Percentiles rank a stretch among this genome's conserved stretches.
Conservation (phyloP, 352 stramenopile genomes). For the Blastocystis sp. region DNA sequence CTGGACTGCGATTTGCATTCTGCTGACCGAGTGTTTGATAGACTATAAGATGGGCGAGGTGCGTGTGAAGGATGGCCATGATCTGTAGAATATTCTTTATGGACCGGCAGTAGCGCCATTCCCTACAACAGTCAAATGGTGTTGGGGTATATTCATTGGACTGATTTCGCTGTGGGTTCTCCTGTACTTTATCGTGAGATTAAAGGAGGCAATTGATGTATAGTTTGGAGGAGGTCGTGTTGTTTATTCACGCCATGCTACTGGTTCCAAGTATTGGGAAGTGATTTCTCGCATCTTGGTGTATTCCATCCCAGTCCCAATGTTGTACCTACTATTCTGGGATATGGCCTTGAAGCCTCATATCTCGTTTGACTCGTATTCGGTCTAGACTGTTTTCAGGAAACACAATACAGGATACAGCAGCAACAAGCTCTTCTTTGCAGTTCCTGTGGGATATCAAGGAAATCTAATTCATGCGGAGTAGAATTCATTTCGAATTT, state of each 20-base stretch:
- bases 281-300: not conserved
- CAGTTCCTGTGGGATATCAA: too few relatives aligned
- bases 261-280: not conserved
- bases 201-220: not conserved
- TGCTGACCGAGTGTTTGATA: conserved; percentile 56
- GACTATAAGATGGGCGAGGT: conserved; percentile 59
- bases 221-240: conserved; percentile 22
- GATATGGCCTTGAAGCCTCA: conserved; percentile 33
- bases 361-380: conserved; percentile 36
- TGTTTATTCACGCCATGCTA: not conserved
- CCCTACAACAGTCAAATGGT: conserved; percentile 72
- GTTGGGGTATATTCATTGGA: conserved; percentile 72
- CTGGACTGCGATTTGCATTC: conserved; percentile 53
- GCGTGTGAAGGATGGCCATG: not conserved
- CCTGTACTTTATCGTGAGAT: conserved; percentile 72
- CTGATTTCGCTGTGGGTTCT: conserved; percentile 73
- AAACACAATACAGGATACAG: not conserved
- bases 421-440: not conserved
- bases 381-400: not conserved
- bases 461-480: too few relatives aligned
- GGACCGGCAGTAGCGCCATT: conserved; percentile 71
- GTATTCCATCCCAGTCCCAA: conserved; percentile 15
- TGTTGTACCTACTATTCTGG: conserved; percentile 38
- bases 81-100: conserved; percentile 41
- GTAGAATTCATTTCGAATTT: not conserved